These are phyloP conservation scores for Pittosporum tobira DNA, from an alignment of 129 eudicot species.

Conservation along the genomic window DNA sequence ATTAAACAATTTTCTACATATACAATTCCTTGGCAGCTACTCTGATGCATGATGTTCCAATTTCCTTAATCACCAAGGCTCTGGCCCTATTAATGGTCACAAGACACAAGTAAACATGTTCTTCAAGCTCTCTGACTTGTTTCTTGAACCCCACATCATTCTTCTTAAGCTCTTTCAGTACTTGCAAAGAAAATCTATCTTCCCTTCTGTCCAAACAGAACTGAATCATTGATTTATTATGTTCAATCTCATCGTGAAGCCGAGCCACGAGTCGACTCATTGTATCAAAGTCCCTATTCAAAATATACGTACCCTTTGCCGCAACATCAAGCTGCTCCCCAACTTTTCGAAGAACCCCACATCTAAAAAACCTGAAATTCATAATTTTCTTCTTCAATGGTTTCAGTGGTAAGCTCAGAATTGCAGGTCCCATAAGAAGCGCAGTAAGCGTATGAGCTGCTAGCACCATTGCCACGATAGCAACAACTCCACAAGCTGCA, in stretches of 20 bases:
- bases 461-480: conserved; percentile 29
- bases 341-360: conserved; percentile 27
- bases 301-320: conserved; percentile 47
- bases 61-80: conserved; percentile 42
- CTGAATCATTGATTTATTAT: conserved; percentile 30
- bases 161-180: conserved; percentile 38
- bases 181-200: conserved; percentile 32
- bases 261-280: conserved; percentile 39
- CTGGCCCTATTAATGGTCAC: conserved; percentile 52
- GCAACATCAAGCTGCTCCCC: conserved; percentile 55
- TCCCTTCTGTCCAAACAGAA: conserved; percentile 42
- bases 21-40: background rate
- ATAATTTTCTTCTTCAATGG: conserved; percentile 38
- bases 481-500: conserved; percentile 34
- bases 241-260: conserved; percentile 49
- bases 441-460: conserved; percentile 48
- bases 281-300: conserved; percentile 47
- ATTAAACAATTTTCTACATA: background rate
- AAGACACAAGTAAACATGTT: conserved; percentile 59
- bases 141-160: conserved; percentile 34
- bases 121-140: conserved; percentile 56
- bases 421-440: conserved; percentile 37
- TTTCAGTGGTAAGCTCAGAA: conserved; percentile 35
- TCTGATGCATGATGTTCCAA: conserved; percentile 14
- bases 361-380: conserved; percentile 19